Percentiles rank a stretch among this genome's conserved stretches.
Evolutionary conservation across 2,329 filamentous ascomycete genomes (phyloP).

Genomic region (Neonectria neomacrospora): DNA sequence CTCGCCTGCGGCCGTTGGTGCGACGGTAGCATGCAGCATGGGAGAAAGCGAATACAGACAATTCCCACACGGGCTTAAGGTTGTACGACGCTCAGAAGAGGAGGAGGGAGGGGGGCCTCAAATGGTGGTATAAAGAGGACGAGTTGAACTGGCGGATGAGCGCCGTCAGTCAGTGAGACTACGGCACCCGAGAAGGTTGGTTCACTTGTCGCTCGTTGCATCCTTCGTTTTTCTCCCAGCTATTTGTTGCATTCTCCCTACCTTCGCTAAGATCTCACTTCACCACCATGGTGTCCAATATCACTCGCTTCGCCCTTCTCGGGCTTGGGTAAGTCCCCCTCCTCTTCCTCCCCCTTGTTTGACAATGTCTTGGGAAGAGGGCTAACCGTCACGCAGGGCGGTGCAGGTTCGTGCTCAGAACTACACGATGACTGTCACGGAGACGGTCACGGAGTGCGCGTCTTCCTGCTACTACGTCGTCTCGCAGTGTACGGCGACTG

Average conservation of each 20-base stretch:
- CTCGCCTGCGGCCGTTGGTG: slow-evolving; percentile 27
- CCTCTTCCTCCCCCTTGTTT: no score
- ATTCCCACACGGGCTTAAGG: slow-evolving; percentile 12
- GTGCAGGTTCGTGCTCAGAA: slow-evolving; percentile 39
- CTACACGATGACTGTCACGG: slow-evolving; percentile 48
- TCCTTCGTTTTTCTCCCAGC: not conserved
- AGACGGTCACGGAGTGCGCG: slow-evolving; percentile 46
- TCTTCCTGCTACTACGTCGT: slow-evolving; percentile 40
- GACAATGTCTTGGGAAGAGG: not conserved
- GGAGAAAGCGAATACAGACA: slow-evolving; percentile 21
- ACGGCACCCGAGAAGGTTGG: slow-evolving; percentile 26
- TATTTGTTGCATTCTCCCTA: slow-evolving; percentile 10
- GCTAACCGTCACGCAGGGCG: slow-evolving; percentile 38
- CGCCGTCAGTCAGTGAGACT: slow-evolving; percentile 35
- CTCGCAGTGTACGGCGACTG: slow-evolving; percentile 37
- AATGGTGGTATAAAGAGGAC: slow-evolving; percentile 42
- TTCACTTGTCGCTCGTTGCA: slow-evolving; percentile 42
- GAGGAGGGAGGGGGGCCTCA: not conserved
- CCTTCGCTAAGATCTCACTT: slow-evolving; percentile 7
- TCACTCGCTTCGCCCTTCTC: slow-evolving; percentile 42
- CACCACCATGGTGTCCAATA: slow-evolving; percentile 38
- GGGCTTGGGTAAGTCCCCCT: slow-evolving; percentile 45
- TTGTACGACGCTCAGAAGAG: slow-evolving; percentile 34
- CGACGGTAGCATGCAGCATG: slow-evolving; percentile 36
- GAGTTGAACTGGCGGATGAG: slow-evolving; percentile 14